phyloP scores from a whole-genome alignment of 2,329 filamentous ascomycete genomes.

The Aspergillus cejpii region DNA sequence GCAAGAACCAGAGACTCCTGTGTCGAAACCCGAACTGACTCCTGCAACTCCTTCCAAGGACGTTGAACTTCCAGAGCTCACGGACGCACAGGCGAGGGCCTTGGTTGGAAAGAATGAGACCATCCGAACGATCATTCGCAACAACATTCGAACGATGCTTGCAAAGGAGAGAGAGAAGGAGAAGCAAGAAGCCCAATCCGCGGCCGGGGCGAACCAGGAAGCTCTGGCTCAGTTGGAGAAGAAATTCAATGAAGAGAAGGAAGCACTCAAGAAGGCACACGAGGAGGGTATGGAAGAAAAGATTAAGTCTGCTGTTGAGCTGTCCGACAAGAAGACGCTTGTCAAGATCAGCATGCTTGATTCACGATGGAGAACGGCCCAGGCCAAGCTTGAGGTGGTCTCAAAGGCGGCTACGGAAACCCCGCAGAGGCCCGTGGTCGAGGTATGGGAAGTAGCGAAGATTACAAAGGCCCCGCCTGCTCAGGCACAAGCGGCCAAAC shows the following conservation, averaged over 20 bases:
- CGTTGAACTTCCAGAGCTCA: conserved; percentile 38
- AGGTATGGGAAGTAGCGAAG: conserved; percentile 82
- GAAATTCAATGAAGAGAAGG: conserved; percentile 37
- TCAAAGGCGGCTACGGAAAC: conserved; percentile 78
- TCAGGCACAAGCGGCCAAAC: conserved; percentile 29
- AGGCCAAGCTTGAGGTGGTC: conserved; percentile 70
- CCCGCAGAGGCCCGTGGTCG: conserved; percentile 70
- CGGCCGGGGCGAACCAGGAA: conserved; percentile 27
- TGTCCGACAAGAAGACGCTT: conserved; percentile 67
- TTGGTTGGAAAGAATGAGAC: conserved; percentile 47
- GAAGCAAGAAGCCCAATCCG: conserved; percentile 29
- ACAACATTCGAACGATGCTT: conserved; percentile 52
- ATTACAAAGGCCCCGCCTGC: conserved; percentile 49
- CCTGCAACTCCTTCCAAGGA: conserved; percentile 28
- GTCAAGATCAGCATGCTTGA: conserved; percentile 74
- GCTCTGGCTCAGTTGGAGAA: conserved; percentile 35
- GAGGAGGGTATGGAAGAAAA: conserved; percentile 54
- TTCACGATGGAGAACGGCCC: conserved; percentile 56
- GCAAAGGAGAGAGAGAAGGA: conserved; percentile 39
- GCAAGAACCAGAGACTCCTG: conserved; percentile 19
- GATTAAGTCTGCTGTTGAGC: conserved; percentile 55
- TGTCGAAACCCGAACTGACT: conserved; percentile 17
- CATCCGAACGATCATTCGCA: conserved; percentile 46
- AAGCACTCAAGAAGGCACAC: conserved; percentile 41
- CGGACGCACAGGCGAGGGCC: conserved; percentile 46